These are phyloP conservation scores for Ogataea kodamae DNA, from an alignment of 805 yeast species.

Conservation along the genomic window DNA sequence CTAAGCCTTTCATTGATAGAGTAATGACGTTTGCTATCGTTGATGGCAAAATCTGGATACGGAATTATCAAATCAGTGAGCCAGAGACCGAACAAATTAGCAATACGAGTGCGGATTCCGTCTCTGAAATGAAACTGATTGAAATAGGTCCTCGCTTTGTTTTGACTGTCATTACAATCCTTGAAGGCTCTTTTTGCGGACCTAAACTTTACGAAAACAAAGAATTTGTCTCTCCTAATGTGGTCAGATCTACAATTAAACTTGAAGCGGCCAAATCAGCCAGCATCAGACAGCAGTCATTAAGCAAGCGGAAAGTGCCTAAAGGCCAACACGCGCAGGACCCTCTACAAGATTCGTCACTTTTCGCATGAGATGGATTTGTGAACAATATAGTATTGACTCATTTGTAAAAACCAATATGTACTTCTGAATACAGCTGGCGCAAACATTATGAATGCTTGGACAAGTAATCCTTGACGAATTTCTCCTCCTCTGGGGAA, in stretches of 20 bases:
- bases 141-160: conserved; percentile 98
- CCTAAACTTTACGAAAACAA: conserved; percentile 96
- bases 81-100: conserved; percentile 44
- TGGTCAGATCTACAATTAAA: conserved; percentile 83
- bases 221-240: conserved; percentile 94
- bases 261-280: conserved; percentile 81
- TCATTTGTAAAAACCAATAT: background rate
- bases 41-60: conserved; percentile 91
- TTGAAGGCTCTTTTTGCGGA: conserved; percentile 97
- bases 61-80: conserved; percentile 85
- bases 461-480: conserved; percentile 67
- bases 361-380: too few relatives aligned
- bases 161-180: conserved; percentile 81
- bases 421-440: conserved; percentile 12
- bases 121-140: conserved; percentile 68
- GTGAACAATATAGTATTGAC: too few relatives aligned
- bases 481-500: conserved; percentile 86
- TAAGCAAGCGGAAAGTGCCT: conserved; percentile 52
- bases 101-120: conserved; percentile 22
- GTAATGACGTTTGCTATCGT: conserved; percentile 90
- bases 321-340: background rate
- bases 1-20: conserved; percentile 94
- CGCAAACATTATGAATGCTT: conserved; percentile 30
- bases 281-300: conserved; percentile 49
- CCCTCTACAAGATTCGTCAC: background rate